Base-by-base conservation (phyloP, 371 early-diverging fungal genomes). In the Globomyces sp. region DNA sequence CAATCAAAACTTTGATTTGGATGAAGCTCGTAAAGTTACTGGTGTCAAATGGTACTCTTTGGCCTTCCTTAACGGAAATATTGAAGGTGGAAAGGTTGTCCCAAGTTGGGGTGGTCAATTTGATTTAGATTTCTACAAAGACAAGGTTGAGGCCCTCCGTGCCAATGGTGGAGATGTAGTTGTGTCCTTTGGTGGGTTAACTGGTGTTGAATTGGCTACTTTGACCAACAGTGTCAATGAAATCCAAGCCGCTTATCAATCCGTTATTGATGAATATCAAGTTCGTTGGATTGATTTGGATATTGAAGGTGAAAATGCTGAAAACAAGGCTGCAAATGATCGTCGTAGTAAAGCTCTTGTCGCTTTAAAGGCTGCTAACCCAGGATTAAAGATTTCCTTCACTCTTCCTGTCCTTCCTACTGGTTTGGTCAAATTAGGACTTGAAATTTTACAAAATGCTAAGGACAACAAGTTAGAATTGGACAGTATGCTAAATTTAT, bases 121-220 rank as follows among this genome's bases (percentile, higher is more conserved):
- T 66, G 42, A 60, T 4, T 47, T 58, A 1, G 44, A 50, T 39
- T 62, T 51, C 11, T 43, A 50, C 13, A 3, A 39, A 36, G 66
- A 67, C 60, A 40, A 66, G 41, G 49, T 74, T 10, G 58, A 64
- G 49, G 49, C 47, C 49, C 50, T 74, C 4, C 52, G 65, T 9
- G 45, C 13, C 36, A 6, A 48, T 53, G 72, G 51, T 41, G 76
- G 76, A 2, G 74, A 76, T 42, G 70, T 73, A 9, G 71, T 72
- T 46, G 61, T 76, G 3, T 60, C 68, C 4, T 68, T 72, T 59
- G 77, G 77, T 46, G 77, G 77, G 6, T 74, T 70, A n/a, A 64
- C 51, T 58, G 72, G 73, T 49, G 44, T 42, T 11, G 71, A 71
- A 37, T 43, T 71, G 11, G 67, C 68, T 2, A 24, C 48, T 5